Evolutionary conservation across 306 rosid genomes (phyloP), one percentile per base, ranked within the genome.

Genomic region (Ormosia emarginata): DNA sequence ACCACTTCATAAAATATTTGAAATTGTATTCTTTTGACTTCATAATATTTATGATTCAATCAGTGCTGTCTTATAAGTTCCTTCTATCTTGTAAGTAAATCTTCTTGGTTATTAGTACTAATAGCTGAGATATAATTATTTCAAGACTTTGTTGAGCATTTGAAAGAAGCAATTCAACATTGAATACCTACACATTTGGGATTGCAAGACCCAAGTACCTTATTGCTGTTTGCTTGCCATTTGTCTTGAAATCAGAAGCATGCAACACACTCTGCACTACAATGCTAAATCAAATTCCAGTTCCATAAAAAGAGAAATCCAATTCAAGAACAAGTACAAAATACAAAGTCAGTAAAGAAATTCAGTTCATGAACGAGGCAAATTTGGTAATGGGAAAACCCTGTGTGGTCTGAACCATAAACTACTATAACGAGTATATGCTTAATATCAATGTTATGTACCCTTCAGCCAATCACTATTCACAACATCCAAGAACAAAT

Each of bases 11-110:
- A 34, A 57, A 61, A 71, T 40, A 6, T 50, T 68, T 47, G 55
- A 29, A 52, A 53, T 52, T 39, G 62, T 11, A 52, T 64, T 83
- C 79, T 40, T 70, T 62, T 62, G 73, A 64, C 40, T 61, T 73
- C 39, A 64, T 50, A 46, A 39, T 59, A 50, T 52, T n/a, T 9
- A 71, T 67, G 43, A 34, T 75, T 57, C 76, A 79, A 32, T 52
- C 69, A 30, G 24, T 15, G 55, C 17, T 14, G 39, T 63, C 56
- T 58, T 11, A 7, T 3, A 33, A 18, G 36, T 58, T 69, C 40
- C 53, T 40, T 67, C 41, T 50, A n/a, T 43, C 65, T 53, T n/a
- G 5, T 67, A 36, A 36, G 55, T 61, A 24, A 15, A 68, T 36
- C 8, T 68, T 52, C 29, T 39, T 29, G 6, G 13, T 41, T 74